Evolutionary conservation across 257 asterid species (phyloP).

Genomic region (Penstemon barbatus): DNA sequence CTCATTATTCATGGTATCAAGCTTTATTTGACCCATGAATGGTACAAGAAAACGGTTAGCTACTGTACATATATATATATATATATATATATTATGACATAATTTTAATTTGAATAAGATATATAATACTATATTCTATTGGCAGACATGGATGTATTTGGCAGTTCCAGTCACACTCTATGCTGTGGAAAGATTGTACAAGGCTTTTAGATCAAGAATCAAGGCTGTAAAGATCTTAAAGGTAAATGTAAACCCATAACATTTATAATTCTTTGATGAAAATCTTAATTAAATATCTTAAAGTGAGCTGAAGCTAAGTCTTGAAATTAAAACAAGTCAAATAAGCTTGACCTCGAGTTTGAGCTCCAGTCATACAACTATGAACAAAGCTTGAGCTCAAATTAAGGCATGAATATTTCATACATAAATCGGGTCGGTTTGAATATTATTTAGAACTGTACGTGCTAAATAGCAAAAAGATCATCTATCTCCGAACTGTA

Average conservation of each 20-base stretch:
- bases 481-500: too few relatives aligned
- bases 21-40: slow-evolving; percentile 59
- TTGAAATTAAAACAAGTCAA: neutral
- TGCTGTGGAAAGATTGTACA: slow-evolving; percentile 63
- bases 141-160: slow-evolving; percentile 89
- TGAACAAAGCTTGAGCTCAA: neutral
- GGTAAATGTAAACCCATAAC: slow-evolving; percentile 35
- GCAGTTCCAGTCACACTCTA: slow-evolving; percentile 61
- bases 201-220: slow-evolving; percentile 75
- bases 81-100: too few relatives aligned
- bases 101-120: too few relatives aligned
- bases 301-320: neutral
- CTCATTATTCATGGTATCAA: slow-evolving; percentile 77
- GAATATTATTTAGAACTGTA: too few relatives aligned
- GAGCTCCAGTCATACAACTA: neutral
- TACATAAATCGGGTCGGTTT: too few relatives aligned
- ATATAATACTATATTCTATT: neutral
- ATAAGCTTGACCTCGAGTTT: neutral
- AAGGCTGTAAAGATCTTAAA: slow-evolving; percentile 69
- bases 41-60: slow-evolving; percentile 70
- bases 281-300: neutral
- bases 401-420: too few relatives aligned
- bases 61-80: too few relatives aligned
- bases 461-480: too few relatives aligned
- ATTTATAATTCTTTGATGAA: neutral